Evolutionary conservation across 108 stramenopile genomes (phyloP), one percentile per base, ranked within the genome.

Genomic region (Cyclotella baltica): DNA sequence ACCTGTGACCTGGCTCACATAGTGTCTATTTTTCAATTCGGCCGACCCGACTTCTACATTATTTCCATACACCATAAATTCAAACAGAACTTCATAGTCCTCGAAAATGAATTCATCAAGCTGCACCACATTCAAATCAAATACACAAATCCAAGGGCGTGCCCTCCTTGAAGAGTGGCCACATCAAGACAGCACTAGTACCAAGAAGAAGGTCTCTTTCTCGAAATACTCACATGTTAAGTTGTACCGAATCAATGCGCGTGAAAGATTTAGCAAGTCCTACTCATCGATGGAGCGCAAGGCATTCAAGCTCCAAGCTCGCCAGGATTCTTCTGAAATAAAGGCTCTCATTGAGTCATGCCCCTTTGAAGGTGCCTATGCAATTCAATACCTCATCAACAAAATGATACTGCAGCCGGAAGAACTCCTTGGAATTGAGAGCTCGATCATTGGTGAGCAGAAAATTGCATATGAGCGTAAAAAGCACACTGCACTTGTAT

Each of bases 361-460:
- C 58, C 58, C 58, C 29, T 59, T 30, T 28, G 29, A 59, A 59
- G 30, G 31, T 11, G 25, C 19, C 29, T 2, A 10, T 59, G 58
- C 58, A 23, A 59, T 59, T 4, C 58, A 18, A n/a, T 20, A 59
- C 31, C 58, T 59, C 28, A 28, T 59, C 2, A 30, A 11, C 5
- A 2, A 29, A 27, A 59, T 30, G 8, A 5, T 59, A 31, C 4
- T 59, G 29, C 4, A 6, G 18, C 8, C 58, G 5, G 58, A 59
- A 31, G 29, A 59, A 8, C 18, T 59, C 5, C 28, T 59, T 59
- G 58, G 58, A 29, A 59, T 59, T 59, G 58, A 59, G 58, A 28
- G 18, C 8, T 59, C 30, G 28, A 31, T 59, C 8, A 30, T 31
- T 59, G 58, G 58, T 15, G 58, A 4, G 4, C n/a, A 19, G 4